These are phyloP conservation scores for Cytospora mali DNA, from an alignment of 2,329 filamentous ascomycete species.

Conservation along the genomic window DNA sequence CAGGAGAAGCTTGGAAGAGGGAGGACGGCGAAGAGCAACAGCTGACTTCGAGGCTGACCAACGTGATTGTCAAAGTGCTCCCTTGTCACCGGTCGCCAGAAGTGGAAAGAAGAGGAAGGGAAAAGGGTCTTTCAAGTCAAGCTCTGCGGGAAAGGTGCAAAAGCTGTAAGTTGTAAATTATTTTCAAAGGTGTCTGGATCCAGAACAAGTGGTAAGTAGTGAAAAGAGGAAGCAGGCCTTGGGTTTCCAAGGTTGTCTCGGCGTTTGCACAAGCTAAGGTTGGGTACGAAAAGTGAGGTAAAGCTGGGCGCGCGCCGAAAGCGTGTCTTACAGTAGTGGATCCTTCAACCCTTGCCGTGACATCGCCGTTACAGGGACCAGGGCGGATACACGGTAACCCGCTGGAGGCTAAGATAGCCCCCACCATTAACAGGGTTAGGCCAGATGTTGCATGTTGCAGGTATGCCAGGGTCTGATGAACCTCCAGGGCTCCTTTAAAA, in stretches of 20 bases:
- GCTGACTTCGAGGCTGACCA: slow-evolving; percentile 12
- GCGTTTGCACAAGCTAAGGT: slow-evolving; percentile 9
- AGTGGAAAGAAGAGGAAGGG: not conserved
- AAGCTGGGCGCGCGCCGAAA: slow-evolving; percentile 16
- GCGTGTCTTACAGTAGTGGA: slow-evolving; percentile 15
- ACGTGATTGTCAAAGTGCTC: slow-evolving; percentile 3
- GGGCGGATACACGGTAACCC: not conserved
- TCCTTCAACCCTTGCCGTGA: slow-evolving; percentile 9
- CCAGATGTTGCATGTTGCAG: not conserved
- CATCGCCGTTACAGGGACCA: slow-evolving; percentile 8
- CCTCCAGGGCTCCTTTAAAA: too few relatives aligned
- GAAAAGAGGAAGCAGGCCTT: not conserved
- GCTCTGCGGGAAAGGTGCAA: not conserved
- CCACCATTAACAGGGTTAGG: not conserved
- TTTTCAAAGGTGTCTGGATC: not conserved
- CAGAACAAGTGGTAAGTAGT: not conserved
- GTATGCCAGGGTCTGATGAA: not conserved
- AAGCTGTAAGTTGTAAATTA: not conserved
- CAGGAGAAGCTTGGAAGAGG: slow-evolving; percentile 11
- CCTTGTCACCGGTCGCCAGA: not conserved
- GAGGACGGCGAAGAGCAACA: not conserved
- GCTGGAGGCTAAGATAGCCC: not conserved
- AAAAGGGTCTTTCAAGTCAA: not conserved
- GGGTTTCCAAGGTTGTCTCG: not conserved
- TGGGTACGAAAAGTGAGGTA: slow-evolving; percentile 11